Percentiles rank a stretch among this genome's conserved stretches.
phyloP scores from a whole-genome alignment of 768 basidiomycete genomes.

The Suillus brevipes region DNA sequence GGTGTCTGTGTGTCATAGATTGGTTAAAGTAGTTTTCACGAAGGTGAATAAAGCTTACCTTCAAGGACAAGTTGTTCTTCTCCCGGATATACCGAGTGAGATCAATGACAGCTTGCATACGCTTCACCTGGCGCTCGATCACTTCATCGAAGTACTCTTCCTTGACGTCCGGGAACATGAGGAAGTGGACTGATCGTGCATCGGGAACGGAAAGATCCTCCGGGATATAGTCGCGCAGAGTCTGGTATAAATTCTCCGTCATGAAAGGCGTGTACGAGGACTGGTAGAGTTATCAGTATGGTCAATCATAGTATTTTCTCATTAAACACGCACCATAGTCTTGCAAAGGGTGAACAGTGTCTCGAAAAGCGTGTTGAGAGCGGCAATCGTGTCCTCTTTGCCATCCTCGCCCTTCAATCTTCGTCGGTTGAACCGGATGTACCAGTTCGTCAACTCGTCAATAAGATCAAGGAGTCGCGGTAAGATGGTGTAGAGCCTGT shows the following conservation, averaged over 20 bases:
- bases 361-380: slow-evolving; percentile 95
- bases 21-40: slow-evolving; percentile 4
- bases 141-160: slow-evolving; percentile 92
- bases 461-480: slow-evolving; percentile 90
- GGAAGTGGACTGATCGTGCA: slow-evolving; percentile 91
- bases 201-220: slow-evolving; percentile 70
- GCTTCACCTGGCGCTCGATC: slow-evolving; percentile 91
- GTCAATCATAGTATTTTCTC: neutral
- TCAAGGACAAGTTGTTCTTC: slow-evolving; percentile 80
- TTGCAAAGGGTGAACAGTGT: slow-evolving; percentile 90
- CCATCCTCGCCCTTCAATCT: slow-evolving; percentile 95
- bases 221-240: slow-evolving; percentile 82
- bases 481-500: slow-evolving; percentile 96
- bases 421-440: slow-evolving; percentile 97
- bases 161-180: slow-evolving; percentile 90
- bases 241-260: slow-evolving; percentile 95
- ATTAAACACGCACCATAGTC: slow-evolving; percentile 72
- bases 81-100: slow-evolving; percentile 88
- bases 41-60: slow-evolving; percentile 54
- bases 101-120: slow-evolving; percentile 95
- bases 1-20: slow-evolving; percentile 61
- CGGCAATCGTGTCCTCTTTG: slow-evolving; percentile 79
- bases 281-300: slow-evolving; percentile 38
- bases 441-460: slow-evolving; percentile 98
- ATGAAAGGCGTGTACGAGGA: slow-evolving; percentile 98